Base-by-base conservation (phyloP, 257 asterid species). In the Coffea canephora region DNA sequence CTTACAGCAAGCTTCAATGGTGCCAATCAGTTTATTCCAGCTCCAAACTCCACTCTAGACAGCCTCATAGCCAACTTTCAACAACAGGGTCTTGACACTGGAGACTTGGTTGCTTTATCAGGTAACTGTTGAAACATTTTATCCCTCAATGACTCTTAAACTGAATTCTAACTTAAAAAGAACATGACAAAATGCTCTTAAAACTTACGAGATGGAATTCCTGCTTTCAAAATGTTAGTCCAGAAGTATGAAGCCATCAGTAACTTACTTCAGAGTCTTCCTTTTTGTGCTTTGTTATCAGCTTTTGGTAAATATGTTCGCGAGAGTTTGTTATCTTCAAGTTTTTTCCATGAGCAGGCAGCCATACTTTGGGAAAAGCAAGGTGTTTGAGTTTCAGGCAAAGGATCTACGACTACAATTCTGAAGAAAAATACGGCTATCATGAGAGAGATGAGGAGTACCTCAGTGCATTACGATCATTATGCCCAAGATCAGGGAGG, bases 361-460 rank as follows among this genome's bases (percentile, higher is more conserved):
- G 92, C 87, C 93, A 91, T 68, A 88, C 93, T 39, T 75, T 88
- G 77, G 96, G 96, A 50, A 87, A 82, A 45, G 77, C 93, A 61
- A 85, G 96, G 78, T 89, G 93, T 64, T 43, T 77, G 21, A 89
- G 88, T 75, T 89, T 91, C 83, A 84, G 86, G 52, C 96, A 87
- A 48, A 86, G 93, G 80, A 87, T 89, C 43, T 86, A 89, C 23
- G 87, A 83, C 84, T 87, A 85, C 14, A 79, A 80, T 55, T 48
- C 75, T n/a, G 79, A 78, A 69, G 82, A 86, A 1, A 87, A 82
- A 73, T 75, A 15, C 48, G 80, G 87, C 14, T 81, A 80, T 65
- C 74, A 73, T 10, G 80, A 80, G 4, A 80, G 88, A 16, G 89
- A 89, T 39, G 71, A 52, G 41, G 76, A 77, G n/a, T 90, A 84